Percentiles rank a stretch among this genome's conserved stretches.
phyloP scores from a whole-genome alignment of 2,329 filamentous ascomycete species.

The Talaromyces sp. region DNA sequence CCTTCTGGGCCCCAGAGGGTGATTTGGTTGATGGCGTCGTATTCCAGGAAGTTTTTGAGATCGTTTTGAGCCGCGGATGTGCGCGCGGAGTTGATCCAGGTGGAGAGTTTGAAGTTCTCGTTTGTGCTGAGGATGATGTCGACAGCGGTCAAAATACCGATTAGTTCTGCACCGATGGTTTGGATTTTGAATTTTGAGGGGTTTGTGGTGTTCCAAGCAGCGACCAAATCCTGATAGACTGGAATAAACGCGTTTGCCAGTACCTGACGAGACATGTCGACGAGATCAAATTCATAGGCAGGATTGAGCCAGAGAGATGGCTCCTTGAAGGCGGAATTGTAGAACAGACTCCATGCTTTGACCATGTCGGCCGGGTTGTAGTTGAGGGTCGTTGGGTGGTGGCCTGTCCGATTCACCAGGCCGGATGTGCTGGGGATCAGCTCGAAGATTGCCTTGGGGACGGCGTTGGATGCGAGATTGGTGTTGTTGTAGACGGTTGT shows the following conservation, averaged over 20 bases:
- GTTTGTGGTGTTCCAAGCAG: constrained; percentile 32
- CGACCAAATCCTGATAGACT: constrained; percentile 40
- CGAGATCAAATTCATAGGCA: constrained; percentile 49
- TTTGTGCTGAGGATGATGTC: constrained; percentile 46
- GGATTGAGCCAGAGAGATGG: constrained; percentile 42
- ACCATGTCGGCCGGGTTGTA: constrained; percentile 45
- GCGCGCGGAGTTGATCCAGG: constrained; percentile 46
- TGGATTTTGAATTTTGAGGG: constrained; percentile 24
- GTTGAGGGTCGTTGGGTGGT: constrained; percentile 44
- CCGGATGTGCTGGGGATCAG: constrained; percentile 45
- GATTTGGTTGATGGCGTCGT: constrained; percentile 52
- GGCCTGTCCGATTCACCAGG: constrained; percentile 42
- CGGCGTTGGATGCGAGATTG: constrained; percentile 42
- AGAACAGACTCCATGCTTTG: constrained; percentile 42
- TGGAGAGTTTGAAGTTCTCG: constrained; percentile 43
- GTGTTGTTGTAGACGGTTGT: constrained; percentile 52
- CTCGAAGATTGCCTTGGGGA: constrained; percentile 50
- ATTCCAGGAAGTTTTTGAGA: constrained; percentile 42
- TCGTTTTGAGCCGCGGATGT: constrained; percentile 25
- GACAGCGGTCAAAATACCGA: constrained; percentile 38
- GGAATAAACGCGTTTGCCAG: constrained; percentile 49
- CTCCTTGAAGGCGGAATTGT: constrained; percentile 35
- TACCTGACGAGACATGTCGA: constrained; percentile 53
- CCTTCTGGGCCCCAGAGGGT: constrained; percentile 52
- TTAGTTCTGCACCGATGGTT: constrained; percentile 32